Evolutionary conservation across 1,139 yeast species (phyloP).

Genomic region (Geotrichum cucujoidarum): DNA sequence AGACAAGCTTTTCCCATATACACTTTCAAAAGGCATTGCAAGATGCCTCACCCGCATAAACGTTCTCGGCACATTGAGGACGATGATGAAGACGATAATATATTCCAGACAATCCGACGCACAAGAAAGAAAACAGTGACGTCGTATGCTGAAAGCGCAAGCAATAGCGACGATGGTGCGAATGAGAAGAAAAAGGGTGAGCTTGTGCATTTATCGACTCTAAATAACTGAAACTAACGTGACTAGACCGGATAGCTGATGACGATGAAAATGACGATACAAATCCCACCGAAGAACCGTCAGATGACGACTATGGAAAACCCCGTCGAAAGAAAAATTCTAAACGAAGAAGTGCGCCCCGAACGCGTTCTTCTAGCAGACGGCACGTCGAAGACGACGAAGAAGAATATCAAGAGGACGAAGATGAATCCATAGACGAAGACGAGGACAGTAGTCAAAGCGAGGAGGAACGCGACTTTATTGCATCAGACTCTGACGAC

Average conservation of each 20-base stretch:
- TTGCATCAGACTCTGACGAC: slow-evolving; percentile 26
- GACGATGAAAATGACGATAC: slow-evolving; percentile 21
- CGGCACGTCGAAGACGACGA: slow-evolving; percentile 27
- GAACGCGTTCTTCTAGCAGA: slow-evolving; percentile 1
- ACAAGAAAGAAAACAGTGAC: slow-evolving; percentile 18
- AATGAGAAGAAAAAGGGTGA: slow-evolving; percentile 3
- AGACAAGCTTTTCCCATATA: background rate
- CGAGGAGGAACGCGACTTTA: slow-evolving; percentile 11
- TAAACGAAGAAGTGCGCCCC: slow-evolving; percentile 11
- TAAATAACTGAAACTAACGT: too few relatives aligned
- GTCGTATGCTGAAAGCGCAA: slow-evolving; percentile 13
- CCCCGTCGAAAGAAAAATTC: slow-evolving; percentile 16
- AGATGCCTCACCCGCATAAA: slow-evolving; percentile 7
- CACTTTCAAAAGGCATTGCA: background rate
- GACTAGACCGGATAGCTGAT: too few relatives aligned
- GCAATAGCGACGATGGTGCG: slow-evolving; percentile 8
- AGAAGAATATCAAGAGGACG: slow-evolving; percentile 25
- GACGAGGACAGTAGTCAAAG: slow-evolving; percentile 19
- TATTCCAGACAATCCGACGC: slow-evolving; percentile 16
- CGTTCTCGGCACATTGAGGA: slow-evolving; percentile 6
- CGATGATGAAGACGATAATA: slow-evolving; percentile 14
- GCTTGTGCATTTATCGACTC: too few relatives aligned
- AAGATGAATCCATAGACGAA: slow-evolving; percentile 20
- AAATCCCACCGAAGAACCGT: slow-evolving; percentile 12
- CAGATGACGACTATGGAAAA: background rate